A percentile compares a stretch with the other conserved stretches of the same genome.
Evolutionary conservation across 2,329 filamentous ascomycete species (phyloP).

Genomic region (Fusarium oligoseptatum): DNA sequence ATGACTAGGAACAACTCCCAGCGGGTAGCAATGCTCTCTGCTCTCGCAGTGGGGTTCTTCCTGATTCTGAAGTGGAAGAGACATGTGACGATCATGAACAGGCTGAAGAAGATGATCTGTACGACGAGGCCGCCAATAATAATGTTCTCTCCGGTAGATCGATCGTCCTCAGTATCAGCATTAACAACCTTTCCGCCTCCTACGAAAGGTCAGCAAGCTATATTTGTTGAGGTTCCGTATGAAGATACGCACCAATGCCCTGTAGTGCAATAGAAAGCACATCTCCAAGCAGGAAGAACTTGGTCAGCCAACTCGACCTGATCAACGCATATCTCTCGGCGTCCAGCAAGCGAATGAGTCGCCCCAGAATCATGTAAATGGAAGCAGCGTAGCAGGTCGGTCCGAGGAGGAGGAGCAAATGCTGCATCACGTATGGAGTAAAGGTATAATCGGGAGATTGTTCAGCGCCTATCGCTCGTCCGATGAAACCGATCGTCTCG

Average conservation of each 20-base stretch:
- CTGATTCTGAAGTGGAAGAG: slow-evolving; percentile 26
- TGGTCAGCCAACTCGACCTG: slow-evolving; percentile 57
- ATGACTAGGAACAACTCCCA: slow-evolving; percentile 44
- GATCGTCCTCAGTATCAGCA: slow-evolving; percentile 32
- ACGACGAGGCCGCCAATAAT: slow-evolving; percentile 64
- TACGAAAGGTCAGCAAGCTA: background rate
- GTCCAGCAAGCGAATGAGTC: slow-evolving; percentile 51
- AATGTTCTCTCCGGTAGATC: slow-evolving; percentile 55
- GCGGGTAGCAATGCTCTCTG: background rate
- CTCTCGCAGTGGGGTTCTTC: background rate
- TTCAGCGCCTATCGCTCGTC: slow-evolving; percentile 57
- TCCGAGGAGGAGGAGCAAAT: slow-evolving; percentile 50
- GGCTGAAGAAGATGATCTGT: slow-evolving; percentile 65
- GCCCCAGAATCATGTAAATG: slow-evolving; percentile 59
- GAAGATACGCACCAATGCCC: slow-evolving; percentile 18
- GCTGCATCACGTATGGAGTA: slow-evolving; percentile 54
- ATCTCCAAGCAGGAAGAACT: slow-evolving; percentile 62
- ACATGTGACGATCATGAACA: slow-evolving; percentile 61
- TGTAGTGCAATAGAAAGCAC: slow-evolving; percentile 55
- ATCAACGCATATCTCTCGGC: slow-evolving; percentile 56
- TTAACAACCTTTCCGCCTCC: slow-evolving; percentile 24
- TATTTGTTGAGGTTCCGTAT: too few relatives aligned
- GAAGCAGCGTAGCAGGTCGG: slow-evolving; percentile 57
- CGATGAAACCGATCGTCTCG: slow-evolving; percentile 54
- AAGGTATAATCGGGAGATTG: slow-evolving; percentile 51